Evolutionary conservation across 371 early-diverging fungal species (phyloP), one percentile per base, ranked within the genome.

Genomic region (Circinella minor): DNA sequence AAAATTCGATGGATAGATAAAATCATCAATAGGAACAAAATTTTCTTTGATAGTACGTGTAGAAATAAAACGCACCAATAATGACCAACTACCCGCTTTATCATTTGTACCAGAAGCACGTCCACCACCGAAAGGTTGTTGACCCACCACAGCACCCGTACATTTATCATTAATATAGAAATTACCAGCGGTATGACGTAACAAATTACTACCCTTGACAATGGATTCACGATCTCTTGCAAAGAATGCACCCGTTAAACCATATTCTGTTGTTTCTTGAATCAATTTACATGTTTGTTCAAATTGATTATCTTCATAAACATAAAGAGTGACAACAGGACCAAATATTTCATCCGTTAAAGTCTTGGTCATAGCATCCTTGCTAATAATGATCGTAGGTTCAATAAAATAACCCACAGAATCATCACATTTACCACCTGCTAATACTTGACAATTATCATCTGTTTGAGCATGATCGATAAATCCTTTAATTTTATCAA

Each of bases 91-190:
- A 63, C 99, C 99, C 36, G 98, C 98, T 90, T 99, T 99, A 81
- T 99, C 99, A 79, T 99, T 98, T 43, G 99, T 99, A 68, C 99
- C 98, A 7, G 96, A 96, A 48, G 88, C 93, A 73, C 96, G 91
- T 71, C 90, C 92, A 74, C 99, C 98, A 69, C 99, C 99, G 77
- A 99, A 70, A n/a, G 99, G 95, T 85, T 98, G 99, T 81, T 98
- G 99, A 68, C 96, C 98, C 39, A 98, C 98, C 46, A 98, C 96
- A 54, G 99, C 98, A 61, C 99, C 99, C 39, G 99, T 98, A 79
- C 92, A 95, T 84, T 99, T 99, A 85, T 99, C 99, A 78, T 99
- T 99, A 79, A 99, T 92, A 84, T 99, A 99, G 70, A 99, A 98
- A 90, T 99, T 99, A 67, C 99, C 99, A 13, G 97, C 95, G 36